Evolutionary conservation across 2,329 filamentous ascomycete species (phyloP).

Genomic region (Cryoendolithus antarcticus): DNA sequence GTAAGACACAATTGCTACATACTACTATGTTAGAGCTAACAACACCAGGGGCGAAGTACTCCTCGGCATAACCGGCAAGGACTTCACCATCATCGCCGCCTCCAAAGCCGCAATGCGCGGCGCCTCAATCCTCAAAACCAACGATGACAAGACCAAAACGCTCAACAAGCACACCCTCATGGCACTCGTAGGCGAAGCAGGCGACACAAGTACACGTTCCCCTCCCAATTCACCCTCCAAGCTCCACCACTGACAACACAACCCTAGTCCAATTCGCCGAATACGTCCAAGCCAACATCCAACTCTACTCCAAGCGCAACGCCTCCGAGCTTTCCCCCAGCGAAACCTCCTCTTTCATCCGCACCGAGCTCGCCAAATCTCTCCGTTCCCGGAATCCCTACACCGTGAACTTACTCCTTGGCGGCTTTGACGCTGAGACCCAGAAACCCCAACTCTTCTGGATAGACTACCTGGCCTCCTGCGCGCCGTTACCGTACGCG

Average conservation of each 20-base stretch:
- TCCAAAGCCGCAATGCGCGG: constrained; percentile 98
- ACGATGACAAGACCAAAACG: constrained; percentile 88
- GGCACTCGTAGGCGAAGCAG: constrained; percentile 90
- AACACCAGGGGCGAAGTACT: constrained; percentile 59
- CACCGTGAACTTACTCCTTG: constrained; percentile 90
- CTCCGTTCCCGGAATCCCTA: constrained; percentile 88
- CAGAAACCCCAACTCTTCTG: constrained; percentile 88
- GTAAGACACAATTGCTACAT: neutral
- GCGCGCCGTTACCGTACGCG: constrained; percentile 83
- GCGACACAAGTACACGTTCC: constrained; percentile 64
- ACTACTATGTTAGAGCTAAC: neutral
- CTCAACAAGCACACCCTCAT: constrained; percentile 92
- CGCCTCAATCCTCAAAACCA: constrained; percentile 85
- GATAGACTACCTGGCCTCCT: constrained; percentile 88
- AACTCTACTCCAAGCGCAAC: constrained; percentile 98
- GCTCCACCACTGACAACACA: too few relatives aligned
- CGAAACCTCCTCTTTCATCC: constrained; percentile 84
- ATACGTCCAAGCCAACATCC: constrained; percentile 96
- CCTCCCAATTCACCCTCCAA: too few relatives aligned
- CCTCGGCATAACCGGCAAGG: constrained; percentile 95
- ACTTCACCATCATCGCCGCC: constrained; percentile 95
- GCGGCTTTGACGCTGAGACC: constrained; percentile 84
- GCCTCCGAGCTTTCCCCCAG: constrained; percentile 81
- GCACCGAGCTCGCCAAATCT: constrained; percentile 81
- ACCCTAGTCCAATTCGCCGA: constrained; percentile 88